Evolutionary conservation across 106 monocot species (phyloP), one percentile per base, ranked within the genome.

Genomic region (Amphibolis antarctica): DNA sequence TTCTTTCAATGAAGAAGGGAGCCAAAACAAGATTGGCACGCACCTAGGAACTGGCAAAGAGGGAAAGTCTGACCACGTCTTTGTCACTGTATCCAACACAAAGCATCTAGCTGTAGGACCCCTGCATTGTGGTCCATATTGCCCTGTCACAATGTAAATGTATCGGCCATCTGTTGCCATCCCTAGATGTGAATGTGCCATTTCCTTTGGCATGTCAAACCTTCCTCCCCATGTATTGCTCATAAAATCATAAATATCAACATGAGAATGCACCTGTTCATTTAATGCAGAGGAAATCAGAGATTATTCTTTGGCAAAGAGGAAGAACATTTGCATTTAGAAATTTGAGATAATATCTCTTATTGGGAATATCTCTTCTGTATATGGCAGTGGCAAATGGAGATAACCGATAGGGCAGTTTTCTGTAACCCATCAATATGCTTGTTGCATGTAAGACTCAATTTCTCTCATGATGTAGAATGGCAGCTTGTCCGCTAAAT

Each of bases 141-240:
- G 96, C 20, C 96, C 96, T 49, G 84, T 82, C 42, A 98, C 76
- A 57, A 90, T 74, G 74, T 98, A 98, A 44, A 98, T 87, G 55
- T 78, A 84, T 68, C 86, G 71, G 20, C 96, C 90, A 80, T 98
- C 96, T 42, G 90, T 98, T 46, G 64, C 82, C 83, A 98, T 85
- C 46, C 96, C 96, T 70, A 98, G 62, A 76, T 98, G 96, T 68
- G 96, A 98, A 78, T 90, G 83, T 63, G 96, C 96, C 96, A 98
- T 98, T 66, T 90, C 96, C 70, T 90, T 85, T 23, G 98, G 98
- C 82, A 81, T 82, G 42, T 84, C 82, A 75, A 98, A 80, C 66
- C 78, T 71, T 72, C 66, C 84, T 55, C 83, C 85, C 98, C 98
- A 98, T 44, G 91, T 83, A 75, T 98, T 85, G 62, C 66, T 72